These are phyloP conservation scores for Tylopilus cervinicoccineus DNA, from an alignment of 768 basidiomycete species.

Conservation along the genomic window DNA sequence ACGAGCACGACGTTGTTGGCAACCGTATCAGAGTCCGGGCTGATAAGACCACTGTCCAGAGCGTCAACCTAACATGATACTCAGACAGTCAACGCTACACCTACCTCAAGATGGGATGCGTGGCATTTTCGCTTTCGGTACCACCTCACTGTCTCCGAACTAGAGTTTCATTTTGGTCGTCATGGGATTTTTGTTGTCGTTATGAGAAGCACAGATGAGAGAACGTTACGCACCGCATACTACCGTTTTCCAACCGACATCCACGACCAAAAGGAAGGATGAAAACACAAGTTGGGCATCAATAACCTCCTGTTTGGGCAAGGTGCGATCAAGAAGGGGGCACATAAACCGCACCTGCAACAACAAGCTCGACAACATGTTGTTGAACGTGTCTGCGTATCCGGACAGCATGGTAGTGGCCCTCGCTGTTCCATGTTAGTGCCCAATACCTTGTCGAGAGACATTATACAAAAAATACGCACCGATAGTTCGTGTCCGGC, in stretches of 20 bases:
- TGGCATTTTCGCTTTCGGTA: slow-evolving; percentile 63
- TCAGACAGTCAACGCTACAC: slow-evolving; percentile 6
- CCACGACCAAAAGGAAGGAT: not conserved
- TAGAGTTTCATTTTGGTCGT: slow-evolving; percentile 28
- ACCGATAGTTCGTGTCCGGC: slow-evolving; percentile 78
- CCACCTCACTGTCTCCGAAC: slow-evolving; percentile 77
- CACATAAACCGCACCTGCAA: slow-evolving; percentile 57
- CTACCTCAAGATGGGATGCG: slow-evolving; percentile 68
- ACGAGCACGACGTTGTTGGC: slow-evolving; percentile 71
- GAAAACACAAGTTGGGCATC: slow-evolving; percentile 2
- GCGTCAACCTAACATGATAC: too few relatives aligned
- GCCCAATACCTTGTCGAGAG: not conserved
- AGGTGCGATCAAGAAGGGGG: slow-evolving; percentile 2
- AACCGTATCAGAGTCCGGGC: slow-evolving; percentile 71
- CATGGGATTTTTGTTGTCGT: not conserved
- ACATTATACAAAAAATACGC: slow-evolving; percentile 10
- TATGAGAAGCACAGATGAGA: not conserved
- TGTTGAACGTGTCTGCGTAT: slow-evolving; percentile 63
- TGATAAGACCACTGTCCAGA: slow-evolving; percentile 56
- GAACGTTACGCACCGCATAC: slow-evolving; percentile 56
- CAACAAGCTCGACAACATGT: slow-evolving; percentile 57
- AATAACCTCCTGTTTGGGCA: slow-evolving; percentile 17
- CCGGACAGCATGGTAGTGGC: slow-evolving; percentile 74
- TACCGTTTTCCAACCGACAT: slow-evolving; percentile 23
- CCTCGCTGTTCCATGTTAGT: slow-evolving; percentile 37